Conservation (phyloP, 768 basidiomycete species). For the Chalciporus pseudorubinellus region DNA sequence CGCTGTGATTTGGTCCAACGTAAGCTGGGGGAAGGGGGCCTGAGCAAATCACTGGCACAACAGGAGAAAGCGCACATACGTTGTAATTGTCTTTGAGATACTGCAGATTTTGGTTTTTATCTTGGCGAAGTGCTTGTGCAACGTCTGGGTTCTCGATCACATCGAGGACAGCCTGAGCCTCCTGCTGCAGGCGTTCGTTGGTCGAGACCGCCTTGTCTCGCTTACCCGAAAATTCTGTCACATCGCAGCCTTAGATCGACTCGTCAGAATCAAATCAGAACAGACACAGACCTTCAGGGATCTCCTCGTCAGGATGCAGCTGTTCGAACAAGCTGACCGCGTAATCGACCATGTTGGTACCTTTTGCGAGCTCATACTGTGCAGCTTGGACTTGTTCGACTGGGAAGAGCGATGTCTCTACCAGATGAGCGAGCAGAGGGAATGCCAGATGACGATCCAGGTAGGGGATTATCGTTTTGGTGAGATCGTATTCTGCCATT, state of each 20-base stretch:
- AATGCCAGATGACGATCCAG: constrained; percentile 94
- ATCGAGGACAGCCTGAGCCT: constrained; percentile 90
- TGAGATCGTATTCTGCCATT: constrained; percentile 91
- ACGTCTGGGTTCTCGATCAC: constrained; percentile 98
- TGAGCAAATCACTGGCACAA: constrained; percentile 3
- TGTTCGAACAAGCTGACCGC: constrained; percentile 77
- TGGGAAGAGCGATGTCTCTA: constrained; percentile 71
- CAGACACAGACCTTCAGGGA: constrained; percentile 58
- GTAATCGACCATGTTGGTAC: constrained; percentile 98
- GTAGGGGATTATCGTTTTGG: constrained; percentile 86
- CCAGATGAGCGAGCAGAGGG: constrained; percentile 87
- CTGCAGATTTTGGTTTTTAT: constrained; percentile 94
- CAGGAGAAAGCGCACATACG: constrained; percentile 44
- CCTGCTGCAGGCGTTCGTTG: constrained; percentile 80
- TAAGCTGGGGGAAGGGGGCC: constrained; percentile 55
- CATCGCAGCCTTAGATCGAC: background rate
- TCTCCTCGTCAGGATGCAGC: constrained; percentile 67
- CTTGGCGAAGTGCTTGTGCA: constrained; percentile 89
- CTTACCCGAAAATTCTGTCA: constrained; percentile 78
- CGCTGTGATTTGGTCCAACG: constrained; percentile 90
- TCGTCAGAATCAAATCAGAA: background rate
- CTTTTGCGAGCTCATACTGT: constrained; percentile 96
- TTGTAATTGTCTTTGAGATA: constrained; percentile 92
- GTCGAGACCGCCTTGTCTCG: constrained; percentile 79
- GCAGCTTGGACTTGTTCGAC: constrained; percentile 78